Evolutionary conservation across 139 green algal genomes (phyloP), one percentile per base, ranked within the genome.

Genomic region (Chlorella sp.): DNA sequence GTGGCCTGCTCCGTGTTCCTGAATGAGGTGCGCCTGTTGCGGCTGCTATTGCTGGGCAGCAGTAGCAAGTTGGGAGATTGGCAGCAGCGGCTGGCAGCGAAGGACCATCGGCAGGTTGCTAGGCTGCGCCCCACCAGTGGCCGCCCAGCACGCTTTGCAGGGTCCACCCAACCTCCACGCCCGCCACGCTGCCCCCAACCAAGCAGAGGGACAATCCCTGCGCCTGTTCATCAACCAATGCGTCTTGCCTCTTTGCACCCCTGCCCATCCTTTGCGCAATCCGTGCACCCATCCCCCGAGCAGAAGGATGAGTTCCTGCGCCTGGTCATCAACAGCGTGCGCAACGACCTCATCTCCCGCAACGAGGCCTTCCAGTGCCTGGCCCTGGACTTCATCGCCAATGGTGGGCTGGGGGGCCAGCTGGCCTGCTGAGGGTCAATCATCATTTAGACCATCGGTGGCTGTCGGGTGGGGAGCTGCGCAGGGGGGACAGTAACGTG

Each of bases 331-430:
- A 99, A 99, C 87, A 95, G 89, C 36, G 94, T 99, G 43, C 92
- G 95, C 30, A 96, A 96, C 76, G 97, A 99, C 88, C 90, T 99
- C 44, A 95, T 95, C 58, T 95, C 91, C 79, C 86, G 94, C 28
- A 98, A 99, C 88, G 97, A 99, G 88, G 92, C 94, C 36, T 98
- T 97, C 88, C 96, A 99, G 91, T 98, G 94, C 83, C 90, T 99
- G 62, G 96, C 94, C 1, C 92, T 99, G 30, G 94, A 92, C 73
- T 98, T 98, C 84, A 93, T 95, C 26, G 94, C 92, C 75, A 98
- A 96, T 85, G 94, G 95, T 98, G 72, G 78, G 90, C 2, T 7
- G 40, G 69, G 6, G 54, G 19, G 11, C 8, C 34, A 54, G 36
- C 70, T 60, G 72, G 26, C 8, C n/a, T 48, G 43, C 72, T 40